phyloP scores from a whole-genome alignment of 169 alveolate species.

The Haemoproteus tartakovskyi region DNA sequence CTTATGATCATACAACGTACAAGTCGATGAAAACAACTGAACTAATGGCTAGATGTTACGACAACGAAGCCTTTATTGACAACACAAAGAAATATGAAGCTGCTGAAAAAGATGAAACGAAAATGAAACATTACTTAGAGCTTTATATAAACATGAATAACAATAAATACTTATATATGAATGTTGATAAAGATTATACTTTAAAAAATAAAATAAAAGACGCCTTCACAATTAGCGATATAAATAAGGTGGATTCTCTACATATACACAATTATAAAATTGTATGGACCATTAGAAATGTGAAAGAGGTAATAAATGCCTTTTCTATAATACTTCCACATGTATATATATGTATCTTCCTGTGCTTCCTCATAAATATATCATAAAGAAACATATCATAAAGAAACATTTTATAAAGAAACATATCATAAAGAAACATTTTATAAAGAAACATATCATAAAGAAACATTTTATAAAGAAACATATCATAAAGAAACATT shows the following conservation, averaged over 20 bases:
- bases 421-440: no score
- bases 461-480: no score
- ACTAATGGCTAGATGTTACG: no score
- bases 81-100: slow-evolving; percentile 22
- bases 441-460: no score
- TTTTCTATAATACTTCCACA: no score
- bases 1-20: slow-evolving; percentile 17
- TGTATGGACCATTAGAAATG: slow-evolving; percentile 63
- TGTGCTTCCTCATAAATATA: no score
- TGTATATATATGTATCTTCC: no score
- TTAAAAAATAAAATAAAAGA: slow-evolving; percentile 51
- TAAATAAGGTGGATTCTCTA: slow-evolving; percentile 60
- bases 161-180: slow-evolving; percentile 53
- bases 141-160: slow-evolving; percentile 53
- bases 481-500: no score
- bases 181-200: slow-evolving; percentile 53
- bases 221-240: slow-evolving; percentile 55
- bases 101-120: slow-evolving; percentile 20
- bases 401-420: no score
- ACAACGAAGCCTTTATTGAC: no score
- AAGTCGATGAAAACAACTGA: slow-evolving; percentile 26
- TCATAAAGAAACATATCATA: no score
- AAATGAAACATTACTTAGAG: slow-evolving; percentile 57
- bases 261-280: slow-evolving; percentile 64
- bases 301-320: slow-evolving; percentile 57